Evolutionary conservation across 306 rosid genomes (phyloP).

Genomic region (Lagenaria siceraria): DNA sequence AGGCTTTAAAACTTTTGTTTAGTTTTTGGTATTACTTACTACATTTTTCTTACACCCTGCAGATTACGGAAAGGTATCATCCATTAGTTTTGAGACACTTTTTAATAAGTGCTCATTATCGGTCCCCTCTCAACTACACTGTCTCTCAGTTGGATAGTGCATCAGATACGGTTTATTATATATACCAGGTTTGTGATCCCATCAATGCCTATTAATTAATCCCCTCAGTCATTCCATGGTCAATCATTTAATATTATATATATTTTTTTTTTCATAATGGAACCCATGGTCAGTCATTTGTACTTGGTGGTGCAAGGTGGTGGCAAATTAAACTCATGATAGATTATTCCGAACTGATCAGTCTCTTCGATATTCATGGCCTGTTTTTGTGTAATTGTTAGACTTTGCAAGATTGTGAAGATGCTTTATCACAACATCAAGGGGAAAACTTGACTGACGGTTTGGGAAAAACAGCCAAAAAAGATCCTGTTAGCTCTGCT

Average conservation of each 20-base stretch:
- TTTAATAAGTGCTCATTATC: conserved; percentile 70
- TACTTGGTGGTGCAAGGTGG: neutral
- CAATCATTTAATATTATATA: no score
- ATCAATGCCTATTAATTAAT: neutral
- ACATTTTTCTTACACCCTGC: conserved; percentile 20
- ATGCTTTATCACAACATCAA: conserved; percentile 45
- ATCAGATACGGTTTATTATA: conserved; percentile 79
- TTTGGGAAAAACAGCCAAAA: conserved; percentile 30
- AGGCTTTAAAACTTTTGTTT: neutral
- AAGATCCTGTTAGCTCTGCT: conserved; percentile 29
- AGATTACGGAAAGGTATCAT: conserved; percentile 73
- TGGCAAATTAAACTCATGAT: neutral
- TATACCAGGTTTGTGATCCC: conserved; percentile 51
- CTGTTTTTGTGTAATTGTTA: conserved; percentile 23
- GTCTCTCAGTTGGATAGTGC: conserved; percentile 61
- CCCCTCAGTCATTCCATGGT: neutral
- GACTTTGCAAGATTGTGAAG: conserved; percentile 81
- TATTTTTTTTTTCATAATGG: no score
- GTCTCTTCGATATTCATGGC: neutral
- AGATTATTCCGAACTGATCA: neutral
- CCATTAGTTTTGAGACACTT: conserved; percentile 85
- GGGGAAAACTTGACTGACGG: conserved; percentile 26
- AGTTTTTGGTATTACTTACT: neutral
- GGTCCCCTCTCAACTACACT: conserved; percentile 75
- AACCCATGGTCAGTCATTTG: neutral